These are phyloP conservation scores for Usnea hakonensis DNA, from an alignment of 495 filamentous ascomycete genomes.

Conservation along the genomic window DNA sequence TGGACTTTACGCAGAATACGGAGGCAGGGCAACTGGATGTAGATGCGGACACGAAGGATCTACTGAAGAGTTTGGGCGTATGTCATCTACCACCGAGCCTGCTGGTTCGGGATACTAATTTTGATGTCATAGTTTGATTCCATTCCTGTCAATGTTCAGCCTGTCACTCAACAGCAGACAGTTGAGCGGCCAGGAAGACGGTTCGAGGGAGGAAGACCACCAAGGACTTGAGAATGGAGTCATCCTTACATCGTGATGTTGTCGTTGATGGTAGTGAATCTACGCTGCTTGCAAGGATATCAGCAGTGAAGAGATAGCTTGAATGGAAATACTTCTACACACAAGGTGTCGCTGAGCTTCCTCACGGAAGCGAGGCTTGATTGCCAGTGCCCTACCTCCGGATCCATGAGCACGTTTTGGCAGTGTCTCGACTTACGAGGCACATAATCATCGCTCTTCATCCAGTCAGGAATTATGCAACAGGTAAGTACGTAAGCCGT, in stretches of 20 bases:
- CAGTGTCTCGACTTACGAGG: neutral
- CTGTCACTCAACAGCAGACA: slow-evolving; percentile 79
- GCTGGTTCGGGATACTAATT: neutral
- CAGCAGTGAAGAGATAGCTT: slow-evolving; percentile 31
- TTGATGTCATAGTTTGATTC: slow-evolving; percentile 69
- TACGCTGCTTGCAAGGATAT: slow-evolving; percentile 29
- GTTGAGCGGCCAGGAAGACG: slow-evolving; percentile 63
- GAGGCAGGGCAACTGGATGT: slow-evolving; percentile 91
- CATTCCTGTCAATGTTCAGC: slow-evolving; percentile 88
- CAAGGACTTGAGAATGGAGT: slow-evolving; percentile 32
- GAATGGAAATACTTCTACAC: slow-evolving; percentile 57
- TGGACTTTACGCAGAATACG: slow-evolving; percentile 87
- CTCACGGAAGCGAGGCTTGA: slow-evolving; percentile 73
- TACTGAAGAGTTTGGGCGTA: slow-evolving; percentile 97
- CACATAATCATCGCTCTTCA: neutral
- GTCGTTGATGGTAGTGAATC: neutral
- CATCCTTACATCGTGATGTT: neutral
- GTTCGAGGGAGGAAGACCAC: slow-evolving; percentile 45
- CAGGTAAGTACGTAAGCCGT: neutral
- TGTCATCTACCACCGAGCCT: slow-evolving; percentile 33
- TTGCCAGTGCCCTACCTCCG: slow-evolving; percentile 50
- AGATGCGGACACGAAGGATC: slow-evolving; percentile 93
- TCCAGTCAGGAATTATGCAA: neutral
- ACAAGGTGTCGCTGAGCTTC: slow-evolving; percentile 88
- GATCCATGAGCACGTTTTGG: neutral